Percentiles rank a stretch among this genome's conserved stretches.
Conservation (phyloP, 306 rosid genomes). For the Psophocarpus tetragonolobus region DNA sequence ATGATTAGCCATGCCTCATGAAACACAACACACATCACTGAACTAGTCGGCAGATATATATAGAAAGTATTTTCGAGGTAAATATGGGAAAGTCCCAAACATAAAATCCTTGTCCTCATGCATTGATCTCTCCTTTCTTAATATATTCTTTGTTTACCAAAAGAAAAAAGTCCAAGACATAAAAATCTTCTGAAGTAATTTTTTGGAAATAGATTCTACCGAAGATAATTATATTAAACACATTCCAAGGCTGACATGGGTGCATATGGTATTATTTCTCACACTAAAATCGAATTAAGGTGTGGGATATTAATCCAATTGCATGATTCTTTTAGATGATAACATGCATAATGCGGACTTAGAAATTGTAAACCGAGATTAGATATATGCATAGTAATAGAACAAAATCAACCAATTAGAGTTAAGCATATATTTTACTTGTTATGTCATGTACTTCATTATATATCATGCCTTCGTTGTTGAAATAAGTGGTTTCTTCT, state of each 20-base stretch:
- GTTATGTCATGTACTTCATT: not conserved
- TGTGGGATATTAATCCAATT: not conserved
- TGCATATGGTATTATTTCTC: not conserved
- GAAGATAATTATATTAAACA: not conserved
- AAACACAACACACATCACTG: not conserved
- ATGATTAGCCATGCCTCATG: not conserved
- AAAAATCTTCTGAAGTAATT: not conserved
- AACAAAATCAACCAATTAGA: not conserved
- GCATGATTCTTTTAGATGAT: not conserved
- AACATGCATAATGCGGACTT: not conserved
- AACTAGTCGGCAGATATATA: not conserved
- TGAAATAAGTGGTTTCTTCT: constrained; percentile 25
- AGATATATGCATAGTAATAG: not conserved
- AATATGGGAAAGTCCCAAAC: too few relatives aligned
- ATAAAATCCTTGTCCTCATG: not conserved
- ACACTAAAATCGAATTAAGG: too few relatives aligned
- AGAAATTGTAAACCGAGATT: not conserved
- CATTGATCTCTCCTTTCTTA: not conserved
- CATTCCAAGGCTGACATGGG: not conserved
- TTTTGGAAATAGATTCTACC: not conserved
- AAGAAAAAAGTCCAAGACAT: not conserved
- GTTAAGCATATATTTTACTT: not conserved
- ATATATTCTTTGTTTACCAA: not conserved
- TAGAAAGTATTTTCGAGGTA: too few relatives aligned
- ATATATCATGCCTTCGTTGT: not conserved